Base-by-base conservation (phyloP, 352 stramenopile genomes). In the Bremia lactucae region DNA sequence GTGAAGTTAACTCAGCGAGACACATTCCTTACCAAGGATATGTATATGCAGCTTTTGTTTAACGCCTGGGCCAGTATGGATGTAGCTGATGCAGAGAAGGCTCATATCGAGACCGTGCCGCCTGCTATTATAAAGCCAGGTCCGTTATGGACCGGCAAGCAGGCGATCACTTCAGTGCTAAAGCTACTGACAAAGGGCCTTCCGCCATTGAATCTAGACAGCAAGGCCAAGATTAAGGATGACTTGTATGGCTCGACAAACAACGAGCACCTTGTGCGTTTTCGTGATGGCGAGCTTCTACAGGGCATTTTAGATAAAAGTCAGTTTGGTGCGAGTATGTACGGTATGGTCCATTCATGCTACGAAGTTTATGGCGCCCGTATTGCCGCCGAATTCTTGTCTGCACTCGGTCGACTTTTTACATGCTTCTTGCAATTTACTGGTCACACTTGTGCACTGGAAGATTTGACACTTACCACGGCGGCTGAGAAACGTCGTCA, bases 251-350 rank as follows among this genome's bases (percentile, higher is more conserved):
- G 96, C 39, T 83, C 77, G 33, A 61, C 70, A 0, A 93, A 97
- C 59, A 89, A 91, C 31, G 96, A 99, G 63, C 92, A 99, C 62
- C 59, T 96, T 37, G 93, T 99, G 9, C 73, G 98, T 25, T 87
- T 99, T 49, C 79, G 94, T 28, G 86, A 98, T 51, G 93, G 95
- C 25, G 91, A 98, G 49, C 49, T 99, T 46, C 66, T 98, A 11
- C 84, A 96, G 49, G 96, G 96, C 59, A 83, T 99, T 33, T 75
- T 99, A 16, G 97, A 99, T 66, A 99, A 99, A 76, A 92, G 82
- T 49, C 92, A 97, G 34, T 98, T 99, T 67, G 97, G 96, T 49
- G 93, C 95, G 2, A 96, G 94, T 20, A 96, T 97, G 58, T 96
- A 98, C 64, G 97, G 95, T 33, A 76, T 99, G 16, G 93, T 99